Conservation (phyloP, 805 yeast species). For the Wickerhamomyces ciferrii region DNA sequence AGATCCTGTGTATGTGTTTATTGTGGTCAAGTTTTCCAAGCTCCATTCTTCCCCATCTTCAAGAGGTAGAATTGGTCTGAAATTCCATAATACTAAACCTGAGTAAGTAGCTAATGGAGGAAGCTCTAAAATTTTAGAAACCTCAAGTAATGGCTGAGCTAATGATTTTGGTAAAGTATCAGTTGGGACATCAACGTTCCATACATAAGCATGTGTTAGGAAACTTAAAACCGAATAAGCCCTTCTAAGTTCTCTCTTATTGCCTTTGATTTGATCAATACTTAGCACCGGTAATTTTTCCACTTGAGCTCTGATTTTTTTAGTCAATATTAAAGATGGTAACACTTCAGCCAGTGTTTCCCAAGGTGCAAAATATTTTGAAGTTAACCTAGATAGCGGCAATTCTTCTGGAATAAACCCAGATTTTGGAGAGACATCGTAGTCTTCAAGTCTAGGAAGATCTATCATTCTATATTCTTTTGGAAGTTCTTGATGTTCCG, state of each 20-base stretch:
- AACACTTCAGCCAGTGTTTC: conserved; percentile 59
- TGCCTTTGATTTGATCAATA: conserved; percentile 31
- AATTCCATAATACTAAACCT: conserved; percentile 86
- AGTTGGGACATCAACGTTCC: conserved; percentile 67
- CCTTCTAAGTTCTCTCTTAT: conserved; percentile 57
- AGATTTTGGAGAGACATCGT: conserved; percentile 60
- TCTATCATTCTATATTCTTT: conserved; percentile 10
- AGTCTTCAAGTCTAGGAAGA: conserved; percentile 53
- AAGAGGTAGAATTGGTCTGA: conserved; percentile 50
- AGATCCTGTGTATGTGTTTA: conserved; percentile 84
- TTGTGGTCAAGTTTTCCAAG: conserved; percentile 68
- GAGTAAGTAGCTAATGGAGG: conserved; percentile 91
- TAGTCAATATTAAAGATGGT: conserved; percentile 70
- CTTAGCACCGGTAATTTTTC: conserved; percentile 58
- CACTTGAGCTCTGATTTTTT: conserved; percentile 54
- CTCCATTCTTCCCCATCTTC: conserved; percentile 29
- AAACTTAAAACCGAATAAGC: conserved; percentile 80
- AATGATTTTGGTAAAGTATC: conserved; percentile 62
- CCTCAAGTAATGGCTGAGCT: conserved; percentile 63
- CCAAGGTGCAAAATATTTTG: conserved; percentile 70
- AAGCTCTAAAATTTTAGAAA: conserved; percentile 55
- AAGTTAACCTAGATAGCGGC: conserved; percentile 59
- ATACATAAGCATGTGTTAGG: conserved; percentile 81
- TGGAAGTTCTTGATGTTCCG: background rate
- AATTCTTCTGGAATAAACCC: conserved; percentile 75